Evolutionary conservation across 768 basidiomycete genomes (phyloP), one percentile per base, ranked within the genome.

Genomic region (Tulasnella sp.): DNA sequence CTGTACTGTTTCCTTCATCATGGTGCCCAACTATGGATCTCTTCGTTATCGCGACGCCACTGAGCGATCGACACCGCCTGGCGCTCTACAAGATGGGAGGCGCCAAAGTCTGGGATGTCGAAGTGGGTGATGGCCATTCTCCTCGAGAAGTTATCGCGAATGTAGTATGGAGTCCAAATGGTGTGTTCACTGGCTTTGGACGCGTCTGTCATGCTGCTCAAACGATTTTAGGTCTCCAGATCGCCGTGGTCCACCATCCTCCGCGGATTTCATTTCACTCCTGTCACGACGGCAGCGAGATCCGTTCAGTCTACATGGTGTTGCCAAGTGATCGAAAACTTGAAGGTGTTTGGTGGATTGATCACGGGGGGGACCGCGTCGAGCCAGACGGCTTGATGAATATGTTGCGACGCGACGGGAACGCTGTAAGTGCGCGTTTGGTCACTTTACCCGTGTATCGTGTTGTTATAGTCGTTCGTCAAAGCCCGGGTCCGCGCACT

Each of bases 101-200:
- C 15, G 70, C 79, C 6, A 88, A 81, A 68, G 81, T 83, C 61
- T 91, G 88, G 88, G 86, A 90, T 64, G 74, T 86, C 35, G 82
- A 83, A 62, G 73, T 84, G n/a, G 65, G 68, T 29, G 39, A 61
- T 37, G 78, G 77, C 29, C 62, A 50, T 8, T 19, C 23, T 6
- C 4, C 34, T n/a, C 72, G 70, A 39, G 74, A 76, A 43, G 74
- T 76, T 37, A 75, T 85, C 27, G 72, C 77, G 40, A 80, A 72
- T 43, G 64, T 90, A 31, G 77, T 78, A 11, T 91, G 87, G 88
- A 87, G 86, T 68, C 87, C 88, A 2, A 84, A 84, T 67, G 84
- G 88, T 86, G 70, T 57, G 69, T 48, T 39, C 60, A 29, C 45
- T 57, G 9, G 21, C 55, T 29, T 15, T 21, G 54, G 41, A 31